Percentiles rank a stretch among this genome's conserved stretches.
Evolutionary conservation across 306 rosid species (phyloP).

Genomic region (Cucurbita ficifolia): DNA sequence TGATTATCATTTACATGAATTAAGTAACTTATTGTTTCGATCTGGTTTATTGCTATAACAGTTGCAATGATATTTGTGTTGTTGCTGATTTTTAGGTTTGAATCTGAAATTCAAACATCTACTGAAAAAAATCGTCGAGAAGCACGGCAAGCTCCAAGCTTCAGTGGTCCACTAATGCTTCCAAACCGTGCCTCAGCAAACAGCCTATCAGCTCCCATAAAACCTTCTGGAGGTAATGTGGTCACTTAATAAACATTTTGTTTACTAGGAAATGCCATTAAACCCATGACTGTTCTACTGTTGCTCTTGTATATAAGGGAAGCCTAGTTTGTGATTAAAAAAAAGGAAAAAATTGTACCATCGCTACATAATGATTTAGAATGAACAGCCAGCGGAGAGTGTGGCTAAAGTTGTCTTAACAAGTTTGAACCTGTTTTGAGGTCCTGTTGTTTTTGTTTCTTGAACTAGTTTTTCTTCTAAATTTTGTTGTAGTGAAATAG

Average conservation of each 20-base stretch:
- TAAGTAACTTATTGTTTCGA: background rate
- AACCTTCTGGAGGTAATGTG: conserved; percentile 84
- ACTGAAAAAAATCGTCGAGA: conserved; percentile 46
- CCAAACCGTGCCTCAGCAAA: conserved; percentile 98
- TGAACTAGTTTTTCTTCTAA: background rate
- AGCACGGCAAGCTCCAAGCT: conserved; percentile 65
- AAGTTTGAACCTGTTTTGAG: background rate
- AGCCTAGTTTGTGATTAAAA: background rate
- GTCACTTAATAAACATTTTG: background rate
- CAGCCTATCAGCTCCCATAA: conserved; percentile 98
- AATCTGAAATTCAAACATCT: conserved; percentile 37
- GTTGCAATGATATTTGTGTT: background rate
- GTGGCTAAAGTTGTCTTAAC: background rate
- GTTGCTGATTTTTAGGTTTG: conserved; percentile 40
- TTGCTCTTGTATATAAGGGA: background rate
- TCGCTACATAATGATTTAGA: too few relatives aligned
- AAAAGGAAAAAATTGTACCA: background rate
- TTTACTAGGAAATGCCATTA: background rate
- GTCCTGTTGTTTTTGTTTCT: background rate
- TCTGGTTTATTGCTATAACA: background rate
- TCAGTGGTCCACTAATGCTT: conserved; percentile 98
- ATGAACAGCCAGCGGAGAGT: background rate
- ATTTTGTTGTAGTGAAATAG: background rate
- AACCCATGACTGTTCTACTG: background rate
- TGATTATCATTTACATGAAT: background rate